Evolutionary conservation across 2,329 filamentous ascomycete genomes (phyloP), one percentile per base, ranked within the genome.

Genomic region (Clonostachys solani): DNA sequence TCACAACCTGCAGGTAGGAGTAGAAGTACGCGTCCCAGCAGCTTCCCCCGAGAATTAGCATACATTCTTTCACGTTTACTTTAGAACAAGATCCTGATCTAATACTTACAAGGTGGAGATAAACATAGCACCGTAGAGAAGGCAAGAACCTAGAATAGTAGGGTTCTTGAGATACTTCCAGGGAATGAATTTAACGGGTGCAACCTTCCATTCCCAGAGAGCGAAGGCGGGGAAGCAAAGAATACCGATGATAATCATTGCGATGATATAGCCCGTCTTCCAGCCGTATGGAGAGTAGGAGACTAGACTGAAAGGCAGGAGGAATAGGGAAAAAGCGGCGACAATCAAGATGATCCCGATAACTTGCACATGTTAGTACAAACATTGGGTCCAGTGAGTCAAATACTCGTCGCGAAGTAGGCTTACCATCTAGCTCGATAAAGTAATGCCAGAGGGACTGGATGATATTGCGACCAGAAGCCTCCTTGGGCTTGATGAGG

Each of bases 251-350:
- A 81, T 71, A 37, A 73, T 71, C 75, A 83, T 80, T 40, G 68
- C 63, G 45, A 81, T 72, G 54, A 81, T 78, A 52, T 72, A 71
- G 36, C 59, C 62, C 3, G 71, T 69, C 17, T 57, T 58, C 75
- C 75, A 80, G 12, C 70, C 73, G 43, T 72, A 56, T 36, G 69
- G 71, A 0, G 73, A 67, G 3, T 53, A 49, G 34, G 50, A 48
- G 33, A 73, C 70, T 13, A 86, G 66, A 4, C 72, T 81, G 55
- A 87, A 78, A 1, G 83, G 82, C 0, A 86, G 71, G n/a, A 86
- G 63, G 55, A 86, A 80, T 8, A 83, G 59, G 5, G 72, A 68
- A 23, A 83, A 70, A 5, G 78, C 81, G 3, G 63, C 66, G 9
- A 74, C 69, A 56, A 83, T 71, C 6, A 84, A 59, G 19, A 82